Conservation (phyloP, 2,329 filamentous ascomycete genomes). For the Pseudocercospora cruenta region DNA sequence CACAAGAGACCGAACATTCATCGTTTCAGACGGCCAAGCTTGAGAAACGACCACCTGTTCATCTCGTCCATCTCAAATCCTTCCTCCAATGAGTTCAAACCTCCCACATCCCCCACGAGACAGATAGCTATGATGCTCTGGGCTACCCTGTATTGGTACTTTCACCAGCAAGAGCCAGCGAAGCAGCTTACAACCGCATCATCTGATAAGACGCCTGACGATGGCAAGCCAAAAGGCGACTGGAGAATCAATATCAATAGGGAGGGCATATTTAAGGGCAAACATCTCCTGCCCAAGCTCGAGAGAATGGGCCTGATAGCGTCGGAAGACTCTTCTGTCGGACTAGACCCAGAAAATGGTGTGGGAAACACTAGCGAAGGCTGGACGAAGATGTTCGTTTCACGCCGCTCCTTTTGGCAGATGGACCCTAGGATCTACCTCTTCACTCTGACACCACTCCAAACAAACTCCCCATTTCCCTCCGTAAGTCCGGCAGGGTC, state of each 20-base stretch:
- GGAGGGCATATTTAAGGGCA: conserved; percentile 84
- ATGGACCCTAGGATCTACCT: conserved; percentile 83
- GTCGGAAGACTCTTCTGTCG: conserved; percentile 74
- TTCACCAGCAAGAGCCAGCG: conserved; percentile 79
- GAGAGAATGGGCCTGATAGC: conserved; percentile 89
- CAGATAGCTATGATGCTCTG: conserved; percentile 97
- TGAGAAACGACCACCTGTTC: conserved; percentile 80
- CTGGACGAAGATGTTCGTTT: conserved; percentile 83
- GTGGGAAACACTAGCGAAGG: conserved; percentile 59
- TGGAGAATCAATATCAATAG: conserved; percentile 84
- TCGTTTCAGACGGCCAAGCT: conserved; percentile 73
- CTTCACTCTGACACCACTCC: conserved; percentile 73
- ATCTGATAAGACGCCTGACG: conserved; percentile 65
- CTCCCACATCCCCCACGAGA: conserved; percentile 76
- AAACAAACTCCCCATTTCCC: conserved; percentile 50
- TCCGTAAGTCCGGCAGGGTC: conserved; percentile 55
- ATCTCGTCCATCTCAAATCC: conserved; percentile 91
- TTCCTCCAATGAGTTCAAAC: conserved; percentile 76
- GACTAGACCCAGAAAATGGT: conserved; percentile 60
- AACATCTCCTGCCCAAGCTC: conserved; percentile 83
- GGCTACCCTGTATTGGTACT: conserved; percentile 96
- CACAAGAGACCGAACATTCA: conserved; percentile 53
- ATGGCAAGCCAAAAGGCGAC: conserved; percentile 76
- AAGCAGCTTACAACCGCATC: conserved; percentile 64
- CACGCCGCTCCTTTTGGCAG: conserved; percentile 86